Conservation (phyloP, 2,329 filamentous ascomycete species). For the Ceratocystis eucalypticola region DNA sequence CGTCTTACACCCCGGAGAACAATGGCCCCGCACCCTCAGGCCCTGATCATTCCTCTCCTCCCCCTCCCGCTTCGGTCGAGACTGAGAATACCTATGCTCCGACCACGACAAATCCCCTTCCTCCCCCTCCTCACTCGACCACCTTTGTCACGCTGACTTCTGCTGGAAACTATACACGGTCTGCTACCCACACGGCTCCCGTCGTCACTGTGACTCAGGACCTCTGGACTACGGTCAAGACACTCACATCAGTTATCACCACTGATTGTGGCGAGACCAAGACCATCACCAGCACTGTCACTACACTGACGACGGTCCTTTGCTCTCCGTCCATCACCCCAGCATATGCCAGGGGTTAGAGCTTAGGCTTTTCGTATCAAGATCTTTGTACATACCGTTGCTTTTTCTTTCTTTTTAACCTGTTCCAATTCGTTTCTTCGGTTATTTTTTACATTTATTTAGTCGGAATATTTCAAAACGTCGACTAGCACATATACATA, state of each 20-base stretch:
- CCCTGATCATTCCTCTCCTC: background rate
- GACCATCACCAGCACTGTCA: background rate
- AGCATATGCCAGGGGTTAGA: background rate
- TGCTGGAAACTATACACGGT: background rate
- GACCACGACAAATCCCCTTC: background rate
- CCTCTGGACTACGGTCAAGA: background rate
- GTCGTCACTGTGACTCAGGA: background rate
- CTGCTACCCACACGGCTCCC: background rate
- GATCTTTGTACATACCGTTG: background rate
- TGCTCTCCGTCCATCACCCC: background rate
- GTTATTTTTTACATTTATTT: background rate
- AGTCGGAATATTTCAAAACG: background rate
- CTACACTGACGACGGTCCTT: background rate
- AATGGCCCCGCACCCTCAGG: background rate
- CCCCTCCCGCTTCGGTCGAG: background rate
- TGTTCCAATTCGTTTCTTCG: background rate
- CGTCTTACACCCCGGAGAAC: background rate
- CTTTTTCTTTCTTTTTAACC: background rate
- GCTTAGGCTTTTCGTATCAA: background rate
- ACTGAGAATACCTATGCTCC: background rate
- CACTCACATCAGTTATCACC: background rate
- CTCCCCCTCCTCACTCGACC: background rate
- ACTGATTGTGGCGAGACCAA: background rate
- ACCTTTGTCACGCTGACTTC: constrained; percentile 1
- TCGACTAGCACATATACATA: background rate